Evolutionary conservation across 164 flowering plant genomes (phyloP), one percentile per base, ranked within the genome.

Genomic region (Kingdonia uniflora): DNA sequence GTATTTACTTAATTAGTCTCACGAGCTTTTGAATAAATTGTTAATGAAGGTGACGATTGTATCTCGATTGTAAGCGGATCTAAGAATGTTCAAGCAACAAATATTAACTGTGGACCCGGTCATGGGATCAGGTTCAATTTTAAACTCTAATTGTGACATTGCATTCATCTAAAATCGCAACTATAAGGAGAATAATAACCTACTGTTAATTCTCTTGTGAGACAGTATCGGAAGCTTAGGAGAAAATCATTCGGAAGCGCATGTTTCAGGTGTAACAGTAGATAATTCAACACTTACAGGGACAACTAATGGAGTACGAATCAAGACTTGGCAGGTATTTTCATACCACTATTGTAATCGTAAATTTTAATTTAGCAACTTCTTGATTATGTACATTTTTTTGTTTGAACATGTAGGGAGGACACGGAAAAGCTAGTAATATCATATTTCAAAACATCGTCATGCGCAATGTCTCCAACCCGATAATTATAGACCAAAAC

Each of bases 41-140:
- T 56, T 12, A 12, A 23, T 64, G 46, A 38, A 80, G 89, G 85
- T 50, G 89, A 82, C 65, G 89, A 82, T 43, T 82, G 85, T 42
- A 70, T 77, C 51, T 78, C 80, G 14, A 75, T 78, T 15, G 80
- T 56, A 42, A 67, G 60, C 56, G 85, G 77, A 42, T 64, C 84
- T 11, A 40, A 51, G 55, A 71, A 61, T 16, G 68, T 75, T 15
- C 62, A 49, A 58, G 79, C 70, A 37, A 64, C 41, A 2, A 70
- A 65, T 22, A 76, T 82, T 46, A 68, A 63, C 2, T 82, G 89
- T 62, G 89, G 89, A 47, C 89, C 89, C 19, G 89, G 89, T 40
- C 89, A 82, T 66, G 89, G 89, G 17, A 78, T 82, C 63, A 82
- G 88, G 85, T 81, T 10, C 23, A n/a, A n/a, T n/a, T n/a, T n/a